Percentiles rank a stretch among this genome's conserved stretches.
These are phyloP conservation scores for Sideroxylon spinosum DNA, from an alignment of 179 eudicot genomes.

Conservation along the genomic window DNA sequence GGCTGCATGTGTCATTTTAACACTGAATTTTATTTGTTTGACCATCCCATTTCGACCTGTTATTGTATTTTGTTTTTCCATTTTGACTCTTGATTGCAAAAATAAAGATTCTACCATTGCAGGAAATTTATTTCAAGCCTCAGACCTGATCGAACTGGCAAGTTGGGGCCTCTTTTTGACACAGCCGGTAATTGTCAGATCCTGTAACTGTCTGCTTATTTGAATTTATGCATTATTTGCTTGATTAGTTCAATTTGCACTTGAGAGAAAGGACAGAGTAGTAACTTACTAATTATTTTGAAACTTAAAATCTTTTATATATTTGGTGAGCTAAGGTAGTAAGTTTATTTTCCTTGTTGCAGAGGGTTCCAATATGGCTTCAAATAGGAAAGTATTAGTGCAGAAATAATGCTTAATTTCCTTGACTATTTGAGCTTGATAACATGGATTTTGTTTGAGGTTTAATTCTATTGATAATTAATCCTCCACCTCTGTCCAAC, in stretches of 20 bases:
- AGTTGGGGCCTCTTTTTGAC: conserved; percentile 59
- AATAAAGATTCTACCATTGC: conserved; percentile 24
- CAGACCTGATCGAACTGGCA: conserved; percentile 71
- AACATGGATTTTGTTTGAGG: neutral
- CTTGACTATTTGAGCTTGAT: neutral
- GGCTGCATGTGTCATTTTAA: neutral
- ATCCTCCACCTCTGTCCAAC: neutral
- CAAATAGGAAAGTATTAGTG: neutral
- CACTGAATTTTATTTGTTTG: neutral
- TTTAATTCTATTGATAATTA: neutral
- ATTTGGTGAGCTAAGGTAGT: neutral
- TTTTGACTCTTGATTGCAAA: conserved; percentile 3
- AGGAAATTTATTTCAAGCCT: conserved; percentile 87
- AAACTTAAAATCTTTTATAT: no score
- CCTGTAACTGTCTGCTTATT: neutral
- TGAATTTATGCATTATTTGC: neutral
- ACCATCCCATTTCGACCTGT: neutral
- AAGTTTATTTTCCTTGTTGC: neutral
- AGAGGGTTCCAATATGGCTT: no score
- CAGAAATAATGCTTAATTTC: neutral
- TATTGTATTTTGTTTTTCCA: neutral
- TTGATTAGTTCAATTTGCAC: neutral
- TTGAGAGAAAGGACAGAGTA: neutral
- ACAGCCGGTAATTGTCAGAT: conserved; percentile 44
- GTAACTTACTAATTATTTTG: no score